Conservation (phyloP, 2,329 filamentous ascomycete genomes). For the Triangularia setosa region DNA sequence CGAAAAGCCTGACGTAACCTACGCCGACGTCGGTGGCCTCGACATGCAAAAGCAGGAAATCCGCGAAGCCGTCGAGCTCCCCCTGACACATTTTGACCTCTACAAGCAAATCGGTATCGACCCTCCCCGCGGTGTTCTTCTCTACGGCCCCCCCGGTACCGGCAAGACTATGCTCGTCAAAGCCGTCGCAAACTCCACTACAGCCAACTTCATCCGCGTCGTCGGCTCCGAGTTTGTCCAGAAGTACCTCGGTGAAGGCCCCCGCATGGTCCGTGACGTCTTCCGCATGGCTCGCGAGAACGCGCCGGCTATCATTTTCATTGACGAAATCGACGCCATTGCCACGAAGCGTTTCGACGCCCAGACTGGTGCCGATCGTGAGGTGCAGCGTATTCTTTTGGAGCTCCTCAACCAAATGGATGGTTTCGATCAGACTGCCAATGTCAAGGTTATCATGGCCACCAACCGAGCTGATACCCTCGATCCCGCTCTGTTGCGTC, state of each 20-base stretch:
- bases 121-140: constrained; percentile 88
- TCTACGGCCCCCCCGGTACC: constrained; percentile 93
- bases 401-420: constrained; percentile 99
- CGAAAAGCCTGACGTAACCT: constrained; percentile 97
- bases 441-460: constrained; percentile 99
- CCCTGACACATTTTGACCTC: constrained; percentile 94
- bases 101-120: constrained; percentile 99
- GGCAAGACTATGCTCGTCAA: constrained; percentile 98
- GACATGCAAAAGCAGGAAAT: constrained; percentile 99
- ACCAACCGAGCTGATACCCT: constrained; percentile 97
- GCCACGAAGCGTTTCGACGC: constrained; percentile 99
- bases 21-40: constrained; percentile 93
- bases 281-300: constrained; percentile 99
- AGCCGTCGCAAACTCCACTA: constrained; percentile 96
- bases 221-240: constrained; percentile 98
- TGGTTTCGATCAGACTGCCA: constrained; percentile 96
- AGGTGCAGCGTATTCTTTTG: constrained; percentile 96
- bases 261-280: constrained; percentile 97
- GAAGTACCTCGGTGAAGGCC: constrained; percentile 96
- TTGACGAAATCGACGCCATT: constrained; percentile 98
- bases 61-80: constrained; percentile 92
- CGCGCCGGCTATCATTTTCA: constrained; percentile 97
- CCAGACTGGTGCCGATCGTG: constrained; percentile 94
- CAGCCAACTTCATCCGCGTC: constrained; percentile 95
- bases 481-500: constrained; percentile 89